phyloP scores from a whole-genome alignment of 1,139 yeast genomes.

The Candida buenavistaensis region DNA sequence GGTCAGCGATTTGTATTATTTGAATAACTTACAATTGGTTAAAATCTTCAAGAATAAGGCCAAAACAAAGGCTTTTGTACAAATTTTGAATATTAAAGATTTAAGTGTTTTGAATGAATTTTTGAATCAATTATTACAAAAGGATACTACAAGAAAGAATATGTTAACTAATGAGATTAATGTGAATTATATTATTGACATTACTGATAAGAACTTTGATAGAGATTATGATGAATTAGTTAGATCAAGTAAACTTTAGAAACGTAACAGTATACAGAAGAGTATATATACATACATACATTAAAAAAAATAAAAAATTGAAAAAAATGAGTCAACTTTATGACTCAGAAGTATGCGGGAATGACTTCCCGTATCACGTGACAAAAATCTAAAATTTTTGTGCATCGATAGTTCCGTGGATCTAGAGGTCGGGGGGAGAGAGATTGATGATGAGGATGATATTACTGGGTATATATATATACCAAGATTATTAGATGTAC shows the following conservation, averaged over 20 bases:
- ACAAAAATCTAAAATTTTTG: no score
- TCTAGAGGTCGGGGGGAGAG: no score
- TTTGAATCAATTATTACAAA: constrained; percentile 23
- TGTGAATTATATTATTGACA: constrained; percentile 38
- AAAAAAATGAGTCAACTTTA: not conserved
- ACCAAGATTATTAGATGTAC: no score
- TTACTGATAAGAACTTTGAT: constrained; percentile 36
- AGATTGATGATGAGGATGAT: no score
- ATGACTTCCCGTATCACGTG: no score
- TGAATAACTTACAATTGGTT: constrained; percentile 36
- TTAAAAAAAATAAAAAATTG: no score
- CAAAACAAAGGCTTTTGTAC: constrained; percentile 44
- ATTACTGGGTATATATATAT: no score
- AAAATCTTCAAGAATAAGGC: constrained; percentile 44
- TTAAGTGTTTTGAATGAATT: constrained; percentile 29
- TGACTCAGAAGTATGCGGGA: no score
- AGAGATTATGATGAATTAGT: constrained; percentile 14
- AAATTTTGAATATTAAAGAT: constrained; percentile 30
- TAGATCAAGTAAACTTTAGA: constrained; percentile 7
- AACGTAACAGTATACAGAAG: no score
- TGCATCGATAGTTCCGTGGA: no score
- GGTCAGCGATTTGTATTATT: constrained; percentile 41
- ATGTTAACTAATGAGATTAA: constrained; percentile 20
- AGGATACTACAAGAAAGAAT: constrained; percentile 10
- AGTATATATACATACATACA: no score